Evolutionary conservation across 2,329 filamentous ascomycete genomes (phyloP).

Genomic region (Cryphonectria nitschkei): DNA sequence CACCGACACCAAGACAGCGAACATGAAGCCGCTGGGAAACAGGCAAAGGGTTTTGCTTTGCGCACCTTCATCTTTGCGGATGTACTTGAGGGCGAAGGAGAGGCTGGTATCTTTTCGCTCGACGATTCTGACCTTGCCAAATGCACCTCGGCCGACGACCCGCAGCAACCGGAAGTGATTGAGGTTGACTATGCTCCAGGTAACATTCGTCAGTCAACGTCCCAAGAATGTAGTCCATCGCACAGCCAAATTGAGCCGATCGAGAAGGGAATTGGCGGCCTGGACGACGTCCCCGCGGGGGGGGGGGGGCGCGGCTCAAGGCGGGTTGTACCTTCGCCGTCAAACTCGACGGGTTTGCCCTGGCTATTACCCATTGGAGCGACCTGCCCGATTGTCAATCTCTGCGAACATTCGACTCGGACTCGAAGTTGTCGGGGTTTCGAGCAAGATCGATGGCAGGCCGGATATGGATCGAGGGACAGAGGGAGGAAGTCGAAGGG

Average conservation of each 20-base stretch:
- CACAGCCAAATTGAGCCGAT: neutral
- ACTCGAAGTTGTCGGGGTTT: neutral
- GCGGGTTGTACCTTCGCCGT: constrained; percentile 75
- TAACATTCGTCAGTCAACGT: constrained; percentile 24
- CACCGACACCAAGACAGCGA: neutral
- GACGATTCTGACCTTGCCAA: constrained; percentile 98
- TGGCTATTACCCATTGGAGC: constrained; percentile 85
- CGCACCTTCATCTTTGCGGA: constrained; percentile 95
- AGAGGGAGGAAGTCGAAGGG: neutral
- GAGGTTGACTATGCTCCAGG: constrained; percentile 72
- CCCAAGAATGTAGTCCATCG: neutral
- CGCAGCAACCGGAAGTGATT: constrained; percentile 95
- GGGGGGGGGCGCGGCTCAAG: neutral
- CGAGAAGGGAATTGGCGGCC: constrained; percentile 7
- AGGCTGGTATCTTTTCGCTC: constrained; percentile 94
- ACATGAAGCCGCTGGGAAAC: neutral
- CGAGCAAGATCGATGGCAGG: constrained; percentile 1
- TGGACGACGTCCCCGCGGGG: constrained; percentile 7
- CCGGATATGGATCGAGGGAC: neutral
- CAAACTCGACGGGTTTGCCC: constrained; percentile 89
- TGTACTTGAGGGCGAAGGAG: constrained; percentile 97
- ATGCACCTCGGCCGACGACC: constrained; percentile 96
- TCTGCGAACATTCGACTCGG: constrained; percentile 22
- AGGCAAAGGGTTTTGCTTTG: neutral
- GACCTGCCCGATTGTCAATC: constrained; percentile 28